Percentiles rank a stretch among this genome's conserved stretches.
phyloP scores from a whole-genome alignment of 495 filamentous ascomycete genomes.

The Penicillium riverlandense region DNA sequence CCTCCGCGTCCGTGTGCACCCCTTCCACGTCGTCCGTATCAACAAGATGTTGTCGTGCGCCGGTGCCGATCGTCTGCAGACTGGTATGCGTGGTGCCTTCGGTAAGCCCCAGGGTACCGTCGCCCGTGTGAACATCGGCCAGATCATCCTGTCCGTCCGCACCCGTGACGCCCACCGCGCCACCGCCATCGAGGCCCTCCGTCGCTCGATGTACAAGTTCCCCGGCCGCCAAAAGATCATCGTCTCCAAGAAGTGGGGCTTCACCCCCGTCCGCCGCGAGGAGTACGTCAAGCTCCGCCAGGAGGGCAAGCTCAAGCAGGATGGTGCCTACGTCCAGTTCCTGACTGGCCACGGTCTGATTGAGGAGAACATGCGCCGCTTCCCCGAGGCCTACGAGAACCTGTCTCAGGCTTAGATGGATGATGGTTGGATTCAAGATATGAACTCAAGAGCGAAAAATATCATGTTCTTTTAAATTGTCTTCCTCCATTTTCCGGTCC shows the following conservation, averaged over 20 bases:
- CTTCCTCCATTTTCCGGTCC: conserved; percentile 9
- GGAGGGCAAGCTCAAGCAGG: conserved; percentile 81
- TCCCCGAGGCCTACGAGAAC: conserved; percentile 81
- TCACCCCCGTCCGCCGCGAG: conserved; percentile 94
- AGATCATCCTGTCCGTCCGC: conserved; percentile 93
- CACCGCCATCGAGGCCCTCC: conserved; percentile 93
- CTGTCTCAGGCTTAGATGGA: conserved; percentile 38
- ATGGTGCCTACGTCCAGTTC: conserved; percentile 99
- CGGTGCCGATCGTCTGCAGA: conserved; percentile 99
- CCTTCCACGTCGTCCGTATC: conserved; percentile 99
- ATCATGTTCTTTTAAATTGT: conserved; percentile 19
- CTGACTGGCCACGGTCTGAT: conserved; percentile 82
- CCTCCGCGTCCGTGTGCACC: conserved; percentile 94
- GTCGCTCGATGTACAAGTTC: conserved; percentile 99
- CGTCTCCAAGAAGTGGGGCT: conserved; percentile 99
- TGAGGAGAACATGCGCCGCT: conserved; percentile 79
- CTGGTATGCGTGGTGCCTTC: conserved; percentile 99
- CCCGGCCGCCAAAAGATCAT: conserved; percentile 99
- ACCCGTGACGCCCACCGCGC: conserved; percentile 89
- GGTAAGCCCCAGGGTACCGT: conserved; percentile 98
- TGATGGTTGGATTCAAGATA: conserved; percentile 21
- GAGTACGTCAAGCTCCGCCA: conserved; percentile 91
- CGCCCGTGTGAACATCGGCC: conserved; percentile 98
- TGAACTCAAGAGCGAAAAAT: conserved; percentile 23
- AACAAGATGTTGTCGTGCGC: conserved; percentile 99